Evolutionary conservation across 805 yeast genomes (phyloP), one percentile per base, ranked within the genome.

Genomic region (Saccharomycopsis guyanensis): DNA sequence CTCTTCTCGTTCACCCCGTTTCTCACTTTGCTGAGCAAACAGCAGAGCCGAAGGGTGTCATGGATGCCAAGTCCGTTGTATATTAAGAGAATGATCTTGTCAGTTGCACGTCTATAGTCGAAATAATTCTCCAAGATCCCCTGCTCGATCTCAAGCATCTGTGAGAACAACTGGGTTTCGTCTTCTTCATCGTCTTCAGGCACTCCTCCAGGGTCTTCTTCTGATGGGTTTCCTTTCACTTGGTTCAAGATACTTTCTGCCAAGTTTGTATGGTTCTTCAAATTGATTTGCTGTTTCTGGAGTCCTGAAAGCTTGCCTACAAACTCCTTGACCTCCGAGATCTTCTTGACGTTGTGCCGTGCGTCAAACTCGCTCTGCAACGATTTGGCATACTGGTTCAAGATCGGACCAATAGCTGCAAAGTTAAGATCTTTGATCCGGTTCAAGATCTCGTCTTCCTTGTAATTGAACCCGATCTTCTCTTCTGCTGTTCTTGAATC

Each of bases 1-100:
- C 86, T 94, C 46, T 70, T 75, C 37, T 76, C 82, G 40, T 74
- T 70, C 15, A 89, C 60, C 0, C 97, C 96, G 43, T 75, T 77
- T 50, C 80, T 76, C 10, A 79, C 73, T 3, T 82, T 62, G 2
- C 86, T 73, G 0, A 84, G 72, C 18, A 87, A 55, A 4, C 80
- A 66, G 2, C 82, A 50, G 3, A 82, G 58, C 40, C 81, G 69
- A 19, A 86, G 47, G 0, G 83, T 64, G 31, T 72, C 70, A 0
- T 63, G 57, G 0, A 69, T 53, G 13, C 33, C 45, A 12, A 47
- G 33, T 13, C 63, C 66, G 19, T 70, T 68, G 47, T 71, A 71
- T 40, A 82, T 66, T 34, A 86, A 66, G 15, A 74, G 75, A 23
- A 72, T 61, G 2, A 80, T 65, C 42, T 64, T 66, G 2, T 63